Percentiles rank a stretch among this genome's conserved stretches.
phyloP scores from a whole-genome alignment of 768 basidiomycete genomes.

The Suillus placidus region DNA sequence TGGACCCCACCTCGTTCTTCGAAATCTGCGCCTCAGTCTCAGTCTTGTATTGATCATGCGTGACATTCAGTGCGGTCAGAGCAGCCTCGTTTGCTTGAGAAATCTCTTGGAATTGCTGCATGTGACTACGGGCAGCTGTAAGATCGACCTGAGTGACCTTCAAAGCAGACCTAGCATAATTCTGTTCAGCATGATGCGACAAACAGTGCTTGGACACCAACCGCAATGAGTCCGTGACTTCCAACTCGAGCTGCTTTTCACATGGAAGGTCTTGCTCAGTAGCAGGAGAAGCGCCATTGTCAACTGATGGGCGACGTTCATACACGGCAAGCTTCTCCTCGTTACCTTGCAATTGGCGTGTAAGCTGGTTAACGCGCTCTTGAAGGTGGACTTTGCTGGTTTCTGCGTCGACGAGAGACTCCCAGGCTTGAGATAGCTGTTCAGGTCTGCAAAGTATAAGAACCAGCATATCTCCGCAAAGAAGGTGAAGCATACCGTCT shows the following conservation, averaged over 20 bases:
- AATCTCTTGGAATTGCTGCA: constrained; percentile 86
- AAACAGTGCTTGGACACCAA: constrained; percentile 32
- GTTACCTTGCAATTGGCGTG: constrained; percentile 69
- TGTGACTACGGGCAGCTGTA: constrained; percentile 66
- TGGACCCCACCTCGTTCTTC: constrained; percentile 62
- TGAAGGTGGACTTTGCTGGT: constrained; percentile 81
- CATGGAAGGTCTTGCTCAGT: constrained; percentile 52
- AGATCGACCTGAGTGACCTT: constrained; percentile 82
- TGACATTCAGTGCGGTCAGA: constrained; percentile 64
- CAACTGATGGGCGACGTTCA: constrained; percentile 58
- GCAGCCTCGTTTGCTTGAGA: constrained; percentile 82
- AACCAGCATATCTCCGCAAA: neutral
- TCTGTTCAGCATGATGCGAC: neutral
- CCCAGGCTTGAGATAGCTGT: constrained; percentile 70
- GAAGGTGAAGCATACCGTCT: constrained; percentile 49
- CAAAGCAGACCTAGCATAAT: constrained; percentile 58
- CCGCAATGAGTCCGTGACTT: constrained; percentile 87
- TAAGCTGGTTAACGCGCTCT: constrained; percentile 52
- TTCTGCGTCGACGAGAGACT: constrained; percentile 69
- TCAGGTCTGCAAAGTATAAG: constrained; percentile 47
- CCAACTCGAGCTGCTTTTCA: constrained; percentile 81
- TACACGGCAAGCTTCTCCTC: constrained; percentile 88
- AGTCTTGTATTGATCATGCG: constrained; percentile 79
- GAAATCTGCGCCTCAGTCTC: constrained; percentile 71
- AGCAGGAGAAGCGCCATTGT: constrained; percentile 34